phyloP scores from a whole-genome alignment of 176 grass and related monocot genomes.

The Avena eriantha region DNA sequence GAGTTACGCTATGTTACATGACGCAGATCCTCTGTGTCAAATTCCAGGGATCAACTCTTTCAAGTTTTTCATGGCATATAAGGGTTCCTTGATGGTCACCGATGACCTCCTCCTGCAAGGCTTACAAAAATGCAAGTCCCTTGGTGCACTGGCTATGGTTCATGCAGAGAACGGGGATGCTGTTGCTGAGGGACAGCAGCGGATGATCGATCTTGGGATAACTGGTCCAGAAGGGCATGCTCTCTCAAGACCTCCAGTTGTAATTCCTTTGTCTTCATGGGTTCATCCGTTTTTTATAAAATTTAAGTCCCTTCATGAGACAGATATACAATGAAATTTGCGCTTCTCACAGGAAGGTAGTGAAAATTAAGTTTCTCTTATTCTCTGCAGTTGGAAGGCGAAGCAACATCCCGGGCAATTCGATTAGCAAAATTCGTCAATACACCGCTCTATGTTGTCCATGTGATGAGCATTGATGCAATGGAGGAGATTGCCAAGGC shows the following conservation, averaged over 20 bases:
- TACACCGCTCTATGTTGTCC: conserved; percentile 91
- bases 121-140: conserved; percentile 88
- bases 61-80: conserved; percentile 99
- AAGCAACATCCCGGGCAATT: conserved; percentile 93
- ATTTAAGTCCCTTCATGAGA: not conserved
- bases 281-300: conserved; percentile 4
- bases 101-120: conserved; percentile 95
- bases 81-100: conserved; percentile 85
- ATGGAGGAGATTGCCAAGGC: conserved; percentile 98
- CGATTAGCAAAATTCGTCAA: conserved; percentile 82
- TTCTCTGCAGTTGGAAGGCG: conserved; percentile 81
- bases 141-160: conserved; percentile 97
- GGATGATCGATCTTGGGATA: conserved; percentile 96
- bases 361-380: conserved; percentile 13
- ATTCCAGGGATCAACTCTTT: conserved; percentile 97
- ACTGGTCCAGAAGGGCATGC: conserved; percentile 97
- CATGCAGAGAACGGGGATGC: conserved; percentile 97
- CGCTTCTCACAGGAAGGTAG: conserved; percentile 17
- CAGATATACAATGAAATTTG: conserved; percentile 14
- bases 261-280: conserved; percentile 50
- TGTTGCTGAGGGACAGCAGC: conserved; percentile 85
- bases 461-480: conserved; percentile 97
- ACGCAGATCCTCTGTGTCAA: not conserved
- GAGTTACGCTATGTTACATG: not conserved
- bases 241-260: conserved; percentile 94